Evolutionary conservation across 192 early-diverging fungal genomes (phyloP), one percentile per base, ranked within the genome.

Genomic region (Dissophora globulifera): DNA sequence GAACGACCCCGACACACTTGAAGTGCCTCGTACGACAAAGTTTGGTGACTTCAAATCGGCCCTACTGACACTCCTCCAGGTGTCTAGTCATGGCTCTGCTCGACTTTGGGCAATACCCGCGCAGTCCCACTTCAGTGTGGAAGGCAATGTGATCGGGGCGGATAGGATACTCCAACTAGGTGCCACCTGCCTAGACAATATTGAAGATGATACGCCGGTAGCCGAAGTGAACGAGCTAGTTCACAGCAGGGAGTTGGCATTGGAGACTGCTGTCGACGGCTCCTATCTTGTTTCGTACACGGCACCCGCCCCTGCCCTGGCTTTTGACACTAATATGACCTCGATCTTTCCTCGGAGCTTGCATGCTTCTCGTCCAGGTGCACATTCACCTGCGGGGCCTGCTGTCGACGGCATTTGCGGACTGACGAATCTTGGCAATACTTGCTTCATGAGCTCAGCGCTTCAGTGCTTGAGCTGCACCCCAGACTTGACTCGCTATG

Each of bases 371-470:
- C 48, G 68, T 23, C 55, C 66, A 22, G 30, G 47, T 22, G 55
- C 62, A 3, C 31, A 50, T 27, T 61, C 63, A 8, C 55, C 68
- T 9, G 42, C 27, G 35, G 58, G 53, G 23, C 32, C 32, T 4
- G n/a, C 72, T n/a, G 70, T 51, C 0, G 79, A 80, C 38, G 89
- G 88, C 40, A 65, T 85, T 4, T 88, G 85, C 59, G 94, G 94
- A 8, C 84, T 95, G 17, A 80, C 88, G 49, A 95, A 95, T 66
- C 75, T 92, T 60, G 93, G 94, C 41, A 95, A 95, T 62, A 93
- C 92, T 8, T 95, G 94, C 79, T 95, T 94, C 79, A 87, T 95
- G 85, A 95, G 94, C 70, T 88, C 89, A 11, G 91, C 91, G 1
- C 58, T 95, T 20, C 94, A 93, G 78, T 98, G 96, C 62, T 79